A percentile compares a stretch with the other conserved stretches of the same genome.
Evolutionary conservation across 345 rosid genomes (phyloP).

Genomic region (Jatropha curcas): DNA sequence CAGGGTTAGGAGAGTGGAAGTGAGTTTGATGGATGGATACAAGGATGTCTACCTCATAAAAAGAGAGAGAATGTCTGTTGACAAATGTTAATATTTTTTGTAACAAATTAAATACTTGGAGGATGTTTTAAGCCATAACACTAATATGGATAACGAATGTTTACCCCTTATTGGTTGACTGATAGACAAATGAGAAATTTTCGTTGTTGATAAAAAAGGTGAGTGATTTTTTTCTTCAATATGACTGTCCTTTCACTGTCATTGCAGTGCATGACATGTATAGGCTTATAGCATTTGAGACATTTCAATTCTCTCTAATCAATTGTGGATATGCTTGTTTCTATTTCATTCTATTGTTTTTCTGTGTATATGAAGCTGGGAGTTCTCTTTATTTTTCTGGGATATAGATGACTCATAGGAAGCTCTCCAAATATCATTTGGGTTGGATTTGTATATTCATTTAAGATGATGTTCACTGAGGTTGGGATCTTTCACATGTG

Average conservation of each 20-base stretch:
- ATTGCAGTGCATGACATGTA: background rate
- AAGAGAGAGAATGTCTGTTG: background rate
- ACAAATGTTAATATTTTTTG: background rate
- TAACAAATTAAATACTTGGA: background rate
- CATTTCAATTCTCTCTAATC: background rate
- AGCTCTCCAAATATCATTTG: background rate
- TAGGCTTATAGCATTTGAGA: background rate
- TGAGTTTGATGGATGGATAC: background rate
- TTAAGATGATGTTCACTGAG: background rate
- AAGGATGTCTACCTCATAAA: background rate
- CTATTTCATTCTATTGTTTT: background rate
- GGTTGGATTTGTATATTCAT: no score
- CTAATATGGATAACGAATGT: background rate
- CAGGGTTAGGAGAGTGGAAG: background rate
- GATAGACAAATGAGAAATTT: background rate
- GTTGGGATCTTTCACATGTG: background rate
- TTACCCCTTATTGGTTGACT: background rate
- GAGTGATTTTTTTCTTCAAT: background rate
- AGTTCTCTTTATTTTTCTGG: background rate
- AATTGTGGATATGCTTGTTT: background rate
- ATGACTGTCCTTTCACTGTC: background rate
- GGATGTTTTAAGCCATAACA: background rate
- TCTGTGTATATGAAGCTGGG: background rate
- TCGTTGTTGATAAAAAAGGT: background rate
- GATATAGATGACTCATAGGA: background rate